Conservation (phyloP, 2,329 filamentous ascomycete genomes). For the Cladophialophora psammophila region DNA sequence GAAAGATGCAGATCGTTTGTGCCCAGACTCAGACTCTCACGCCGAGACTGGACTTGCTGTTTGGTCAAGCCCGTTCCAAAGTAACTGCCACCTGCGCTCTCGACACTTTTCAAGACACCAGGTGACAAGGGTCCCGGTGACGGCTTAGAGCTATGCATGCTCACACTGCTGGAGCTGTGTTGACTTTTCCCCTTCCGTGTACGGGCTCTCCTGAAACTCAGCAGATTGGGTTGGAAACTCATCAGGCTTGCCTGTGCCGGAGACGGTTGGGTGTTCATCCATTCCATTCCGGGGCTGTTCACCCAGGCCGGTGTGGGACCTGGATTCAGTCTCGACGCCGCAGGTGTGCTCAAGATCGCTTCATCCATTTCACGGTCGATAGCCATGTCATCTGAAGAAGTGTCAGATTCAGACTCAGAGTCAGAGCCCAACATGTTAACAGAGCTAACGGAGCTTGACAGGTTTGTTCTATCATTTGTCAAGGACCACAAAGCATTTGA, state of each 20-base stretch:
- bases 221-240: slow-evolving; percentile 79
- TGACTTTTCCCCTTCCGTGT: slow-evolving; percentile 66
- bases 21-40: slow-evolving; percentile 89
- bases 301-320: slow-evolving; percentile 56
- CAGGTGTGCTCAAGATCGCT: slow-evolving; percentile 81
- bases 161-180: slow-evolving; percentile 74
- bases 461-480: slow-evolving; percentile 71
- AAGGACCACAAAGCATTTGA: slow-evolving; percentile 72
- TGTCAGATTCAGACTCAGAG: slow-evolving; percentile 73
- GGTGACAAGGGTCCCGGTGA: slow-evolving; percentile 79
- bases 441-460: slow-evolving; percentile 84
- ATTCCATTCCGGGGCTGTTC: slow-evolving; percentile 65
- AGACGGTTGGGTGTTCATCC: slow-evolving; percentile 65
- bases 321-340: slow-evolving; percentile 67
- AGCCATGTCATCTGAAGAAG: slow-evolving; percentile 66
- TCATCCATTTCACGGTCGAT: slow-evolving; percentile 76
- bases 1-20: slow-evolving; percentile 86
- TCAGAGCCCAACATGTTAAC: slow-evolving; percentile 81
- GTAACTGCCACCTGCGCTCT: slow-evolving; percentile 61
- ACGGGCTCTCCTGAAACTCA: slow-evolving; percentile 75
- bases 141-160: slow-evolving; percentile 71
- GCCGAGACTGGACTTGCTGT: slow-evolving; percentile 63
- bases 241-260: slow-evolving; percentile 77
- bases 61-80: slow-evolving; percentile 61
- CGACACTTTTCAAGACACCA: slow-evolving; percentile 66